These are phyloP conservation scores for Linum lewisii DNA, from an alignment of 345 rosid species.

Conservation along the genomic window DNA sequence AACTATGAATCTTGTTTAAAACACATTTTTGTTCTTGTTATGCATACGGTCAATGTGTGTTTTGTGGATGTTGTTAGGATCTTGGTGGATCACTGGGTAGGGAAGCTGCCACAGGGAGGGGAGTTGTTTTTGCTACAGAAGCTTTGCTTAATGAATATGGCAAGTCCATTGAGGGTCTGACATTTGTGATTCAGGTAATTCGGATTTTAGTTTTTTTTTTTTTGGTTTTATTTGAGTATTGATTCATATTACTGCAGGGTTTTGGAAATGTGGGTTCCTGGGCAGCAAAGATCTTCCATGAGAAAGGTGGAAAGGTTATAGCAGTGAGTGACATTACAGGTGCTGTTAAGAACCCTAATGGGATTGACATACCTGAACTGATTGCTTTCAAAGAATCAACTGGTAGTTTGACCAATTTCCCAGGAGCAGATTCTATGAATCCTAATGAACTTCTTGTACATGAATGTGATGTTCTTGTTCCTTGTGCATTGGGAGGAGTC, in stretches of 20 bases:
- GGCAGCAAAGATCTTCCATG: constrained; percentile 80
- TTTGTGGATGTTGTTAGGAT: constrained; percentile 41
- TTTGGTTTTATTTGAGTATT: too few relatives aligned
- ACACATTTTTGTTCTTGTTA: constrained; percentile 1
- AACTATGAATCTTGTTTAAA: too few relatives aligned
- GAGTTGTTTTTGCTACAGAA: constrained; percentile 79
- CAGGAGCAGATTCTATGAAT: constrained; percentile 66
- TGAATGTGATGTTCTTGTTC: constrained; percentile 97
- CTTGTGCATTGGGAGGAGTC: constrained; percentile 96
- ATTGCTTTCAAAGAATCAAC: constrained; percentile 50
- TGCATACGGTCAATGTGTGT: neutral
- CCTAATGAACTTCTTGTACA: constrained; percentile 56
- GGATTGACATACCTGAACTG: constrained; percentile 58
- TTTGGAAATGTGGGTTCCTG: constrained; percentile 97
- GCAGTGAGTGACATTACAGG: constrained; percentile 93
- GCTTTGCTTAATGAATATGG: constrained; percentile 89
- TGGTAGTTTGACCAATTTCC: constrained; percentile 52
- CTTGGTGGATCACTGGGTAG: constrained; percentile 98
- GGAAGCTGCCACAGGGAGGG: constrained; percentile 98
- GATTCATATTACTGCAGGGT: too few relatives aligned
- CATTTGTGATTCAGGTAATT: constrained; percentile 80
- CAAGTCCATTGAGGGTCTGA: constrained; percentile 63
- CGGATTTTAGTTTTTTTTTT: neutral
- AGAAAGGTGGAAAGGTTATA: constrained; percentile 84
- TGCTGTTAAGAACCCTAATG: constrained; percentile 74